Conservation (phyloP, 2,329 filamentous ascomycete genomes). For the Colletotrichum brevisporum region DNA sequence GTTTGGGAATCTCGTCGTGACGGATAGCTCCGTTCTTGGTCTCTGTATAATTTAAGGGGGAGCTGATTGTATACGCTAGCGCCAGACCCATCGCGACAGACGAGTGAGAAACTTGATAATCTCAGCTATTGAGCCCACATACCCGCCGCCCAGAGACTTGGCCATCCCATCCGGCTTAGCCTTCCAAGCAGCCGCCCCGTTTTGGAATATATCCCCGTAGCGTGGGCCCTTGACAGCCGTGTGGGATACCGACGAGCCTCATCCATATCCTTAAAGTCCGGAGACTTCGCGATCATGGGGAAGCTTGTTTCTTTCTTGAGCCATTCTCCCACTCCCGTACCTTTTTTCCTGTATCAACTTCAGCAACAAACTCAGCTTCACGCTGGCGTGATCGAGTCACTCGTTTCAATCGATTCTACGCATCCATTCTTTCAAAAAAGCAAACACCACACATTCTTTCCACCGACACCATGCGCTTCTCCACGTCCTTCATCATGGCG, state of each 20-base stretch:
- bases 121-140: neutral
- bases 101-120: neutral
- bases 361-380: neutral
- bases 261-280: neutral
- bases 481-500: constrained; percentile 1
- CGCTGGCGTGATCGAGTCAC: constrained; percentile 7
- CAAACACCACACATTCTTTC: neutral
- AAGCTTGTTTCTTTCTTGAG: neutral
- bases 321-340: neutral
- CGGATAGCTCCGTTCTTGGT: neutral
- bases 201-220: neutral
- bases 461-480: constrained; percentile 13
- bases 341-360: neutral
- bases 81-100: neutral
- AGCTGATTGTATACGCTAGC: neutral
- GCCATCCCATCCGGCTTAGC: neutral
- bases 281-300: neutral
- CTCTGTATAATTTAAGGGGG: constrained; percentile 5
- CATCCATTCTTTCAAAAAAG: constrained; percentile 1
- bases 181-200: neutral
- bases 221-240: neutral
- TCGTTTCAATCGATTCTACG: neutral
- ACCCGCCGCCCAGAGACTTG: constrained; percentile 9
- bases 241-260: neutral
- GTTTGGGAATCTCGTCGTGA: neutral